Evolutionary conservation across 306 rosid genomes (phyloP).

Genomic region (Lagenaria siceraria): DNA sequence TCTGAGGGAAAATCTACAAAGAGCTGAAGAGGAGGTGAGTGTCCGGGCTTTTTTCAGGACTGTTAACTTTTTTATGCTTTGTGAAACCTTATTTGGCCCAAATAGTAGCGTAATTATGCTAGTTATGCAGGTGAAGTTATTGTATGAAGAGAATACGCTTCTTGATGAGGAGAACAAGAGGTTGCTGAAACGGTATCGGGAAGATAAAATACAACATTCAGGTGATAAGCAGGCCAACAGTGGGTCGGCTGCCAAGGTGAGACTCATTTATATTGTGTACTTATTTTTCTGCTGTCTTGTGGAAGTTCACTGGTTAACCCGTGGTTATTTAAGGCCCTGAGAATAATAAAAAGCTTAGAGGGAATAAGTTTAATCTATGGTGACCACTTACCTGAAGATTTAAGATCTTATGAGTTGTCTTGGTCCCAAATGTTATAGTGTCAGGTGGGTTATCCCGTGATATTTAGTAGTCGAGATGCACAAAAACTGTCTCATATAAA

Average conservation of each 20-base stretch:
- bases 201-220: slow-evolving; percentile 45
- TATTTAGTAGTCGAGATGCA: no score
- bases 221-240: slow-evolving; percentile 45
- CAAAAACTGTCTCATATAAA: no score
- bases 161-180: slow-evolving; percentile 54
- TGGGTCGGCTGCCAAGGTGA: slow-evolving; percentile 66
- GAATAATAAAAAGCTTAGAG: no score
- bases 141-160: slow-evolving; percentile 53
- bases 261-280: not conserved
- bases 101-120: not conserved
- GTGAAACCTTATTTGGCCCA: not conserved
- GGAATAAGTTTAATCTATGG: no score
- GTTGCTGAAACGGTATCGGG: slow-evolving; percentile 26
- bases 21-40: slow-evolving; percentile 88
- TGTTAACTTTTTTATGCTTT: not conserved
- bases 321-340: no score
- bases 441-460: no score
- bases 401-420: no score
- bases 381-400: no score
- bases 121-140: slow-evolving; percentile 48
- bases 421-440: no score
- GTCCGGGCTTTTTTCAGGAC: not conserved
- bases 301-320: not conserved
- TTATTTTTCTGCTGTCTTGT: not conserved
- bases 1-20: slow-evolving; percentile 57